Evolutionary conservation across 768 basidiomycete species (phyloP).

Genomic region (Xerocomus spinulosus): DNA sequence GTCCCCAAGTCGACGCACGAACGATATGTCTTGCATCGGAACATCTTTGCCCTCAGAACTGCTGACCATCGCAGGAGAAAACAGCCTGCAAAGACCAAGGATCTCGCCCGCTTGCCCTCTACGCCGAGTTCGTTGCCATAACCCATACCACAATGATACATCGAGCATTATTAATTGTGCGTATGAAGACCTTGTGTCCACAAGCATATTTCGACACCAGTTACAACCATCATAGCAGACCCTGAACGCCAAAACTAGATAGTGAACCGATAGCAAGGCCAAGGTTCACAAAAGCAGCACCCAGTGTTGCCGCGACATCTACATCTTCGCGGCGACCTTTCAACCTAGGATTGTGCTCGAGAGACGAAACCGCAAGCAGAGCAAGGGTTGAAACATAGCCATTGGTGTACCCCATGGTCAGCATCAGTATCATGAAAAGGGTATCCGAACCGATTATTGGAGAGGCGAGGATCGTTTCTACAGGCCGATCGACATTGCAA

Average conservation of each 20-base stretch:
- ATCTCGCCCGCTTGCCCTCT: constrained; percentile 64
- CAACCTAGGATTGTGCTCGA: constrained; percentile 72
- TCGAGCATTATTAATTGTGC: neutral
- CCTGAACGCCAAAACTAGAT: constrained; percentile 75
- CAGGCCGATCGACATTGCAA: constrained; percentile 71
- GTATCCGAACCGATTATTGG: constrained; percentile 69
- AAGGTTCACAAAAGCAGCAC: constrained; percentile 71
- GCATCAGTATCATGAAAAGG: constrained; percentile 67
- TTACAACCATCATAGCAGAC: constrained; percentile 46
- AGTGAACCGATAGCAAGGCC: constrained; percentile 75
- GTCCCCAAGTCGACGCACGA: constrained; percentile 53
- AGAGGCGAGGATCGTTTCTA: constrained; percentile 22
- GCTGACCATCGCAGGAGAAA: constrained; percentile 67
- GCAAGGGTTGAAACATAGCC: constrained; percentile 76
- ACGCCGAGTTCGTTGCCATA: constrained; percentile 40
- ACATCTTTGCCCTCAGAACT: constrained; percentile 76
- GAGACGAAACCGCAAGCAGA: constrained; percentile 79
- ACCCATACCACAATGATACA: neutral
- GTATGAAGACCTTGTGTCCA: too few relatives aligned
- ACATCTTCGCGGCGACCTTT: constrained; percentile 70
- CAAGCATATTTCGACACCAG: neutral
- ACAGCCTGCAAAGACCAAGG: constrained; percentile 62
- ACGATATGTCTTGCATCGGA: constrained; percentile 76
- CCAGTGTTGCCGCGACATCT: constrained; percentile 79
- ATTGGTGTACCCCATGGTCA: constrained; percentile 72